Conservation (phyloP, 139 green algal species). For the Chlorella sp. region DNA sequence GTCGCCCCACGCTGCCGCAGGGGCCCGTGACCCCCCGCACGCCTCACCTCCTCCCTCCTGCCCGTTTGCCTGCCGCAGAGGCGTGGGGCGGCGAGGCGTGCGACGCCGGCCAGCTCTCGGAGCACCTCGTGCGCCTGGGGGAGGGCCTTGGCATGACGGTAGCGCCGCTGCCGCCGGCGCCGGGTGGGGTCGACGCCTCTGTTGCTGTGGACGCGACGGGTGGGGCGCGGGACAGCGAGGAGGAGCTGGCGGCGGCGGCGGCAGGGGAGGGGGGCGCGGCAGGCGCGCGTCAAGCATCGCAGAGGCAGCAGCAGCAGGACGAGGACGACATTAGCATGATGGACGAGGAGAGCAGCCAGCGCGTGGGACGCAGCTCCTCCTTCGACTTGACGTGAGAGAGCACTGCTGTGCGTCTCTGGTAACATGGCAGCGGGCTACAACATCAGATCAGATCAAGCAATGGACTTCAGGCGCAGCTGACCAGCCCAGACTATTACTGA, state of each 20-base stretch:
- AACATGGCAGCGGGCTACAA: no score
- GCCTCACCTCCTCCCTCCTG: neutral
- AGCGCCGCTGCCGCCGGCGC: slow-evolving; percentile 8
- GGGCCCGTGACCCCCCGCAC: neutral
- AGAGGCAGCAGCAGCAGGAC: neutral
- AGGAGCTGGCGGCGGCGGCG: neutral
- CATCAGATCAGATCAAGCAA: no score
- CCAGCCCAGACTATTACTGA: no score
- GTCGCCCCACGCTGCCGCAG: neutral
- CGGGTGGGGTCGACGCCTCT: no score
- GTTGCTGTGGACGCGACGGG: neutral
- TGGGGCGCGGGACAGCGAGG: neutral
- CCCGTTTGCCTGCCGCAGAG: neutral
- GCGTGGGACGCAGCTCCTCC: no score
- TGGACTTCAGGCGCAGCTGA: no score
- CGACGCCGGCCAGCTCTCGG: neutral
- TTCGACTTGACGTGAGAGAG: no score
- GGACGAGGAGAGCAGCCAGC: no score
- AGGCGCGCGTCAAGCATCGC: neutral
- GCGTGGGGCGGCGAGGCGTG: slow-evolving; percentile 18
- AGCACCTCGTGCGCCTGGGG: slow-evolving; percentile 27
- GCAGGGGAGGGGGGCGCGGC: neutral
- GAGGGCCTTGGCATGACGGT: slow-evolving; percentile 16
- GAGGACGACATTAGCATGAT: no score
- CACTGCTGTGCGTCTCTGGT: no score